Conservation (phyloP, 2,329 filamentous ascomycete species). For the Amauroascus niger region DNA sequence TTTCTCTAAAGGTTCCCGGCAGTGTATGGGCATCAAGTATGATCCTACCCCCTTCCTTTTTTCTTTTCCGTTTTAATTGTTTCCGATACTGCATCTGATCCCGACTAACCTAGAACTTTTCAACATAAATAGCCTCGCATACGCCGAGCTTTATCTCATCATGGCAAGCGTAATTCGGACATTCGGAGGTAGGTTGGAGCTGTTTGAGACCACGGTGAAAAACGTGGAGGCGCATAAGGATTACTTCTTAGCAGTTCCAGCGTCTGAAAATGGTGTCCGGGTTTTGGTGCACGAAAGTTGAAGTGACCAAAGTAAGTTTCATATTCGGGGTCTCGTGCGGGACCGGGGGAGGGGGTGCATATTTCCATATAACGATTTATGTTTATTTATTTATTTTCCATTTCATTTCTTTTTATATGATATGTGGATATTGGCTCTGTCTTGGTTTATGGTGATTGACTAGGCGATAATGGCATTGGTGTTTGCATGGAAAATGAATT, state of each 20-base stretch:
- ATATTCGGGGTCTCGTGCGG: too few relatives aligned
- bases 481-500: too few relatives aligned
- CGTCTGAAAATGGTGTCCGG: slow-evolving; percentile 2
- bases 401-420: too few relatives aligned
- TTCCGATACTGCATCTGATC: too few relatives aligned
- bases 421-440: too few relatives aligned
- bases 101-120: too few relatives aligned
- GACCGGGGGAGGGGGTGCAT: too few relatives aligned
- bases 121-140: slow-evolving; percentile 18
- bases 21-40: slow-evolving; percentile 21
- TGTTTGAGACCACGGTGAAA: slow-evolving; percentile 15
- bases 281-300: slow-evolving; percentile 5
- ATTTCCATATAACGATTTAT: too few relatives aligned
- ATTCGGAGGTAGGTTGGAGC: slow-evolving; percentile 13
- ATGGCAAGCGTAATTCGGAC: slow-evolving; percentile 12
- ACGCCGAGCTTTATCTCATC: slow-evolving; percentile 15
- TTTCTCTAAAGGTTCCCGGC: slow-evolving; percentile 20
- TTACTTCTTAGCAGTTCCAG: slow-evolving; percentile 14
- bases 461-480: too few relatives aligned
- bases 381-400: too few relatives aligned
- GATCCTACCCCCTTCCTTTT: not conserved
- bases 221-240: slow-evolving; percentile 18
- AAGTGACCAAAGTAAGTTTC: not conserved
- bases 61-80: not conserved
- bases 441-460: too few relatives aligned